Evolutionary conservation across 2,329 filamentous ascomycete genomes (phyloP).

Genomic region (Sporothrix dimorphospora): DNA sequence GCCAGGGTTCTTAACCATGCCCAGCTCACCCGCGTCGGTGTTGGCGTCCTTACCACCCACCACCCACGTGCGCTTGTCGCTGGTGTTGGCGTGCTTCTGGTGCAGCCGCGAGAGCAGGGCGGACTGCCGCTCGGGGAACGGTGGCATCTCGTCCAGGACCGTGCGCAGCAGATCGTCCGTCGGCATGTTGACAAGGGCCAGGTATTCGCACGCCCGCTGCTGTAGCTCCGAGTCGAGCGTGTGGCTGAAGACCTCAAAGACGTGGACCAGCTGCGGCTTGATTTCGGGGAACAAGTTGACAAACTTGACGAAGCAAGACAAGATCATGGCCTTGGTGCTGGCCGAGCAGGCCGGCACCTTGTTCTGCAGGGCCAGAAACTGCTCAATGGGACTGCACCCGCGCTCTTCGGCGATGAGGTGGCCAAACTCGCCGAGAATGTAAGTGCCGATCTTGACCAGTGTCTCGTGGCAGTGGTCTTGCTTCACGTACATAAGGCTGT

Average conservation of each 20-base stretch:
- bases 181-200: slow-evolving; percentile 80
- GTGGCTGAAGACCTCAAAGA: slow-evolving; percentile 91
- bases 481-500: slow-evolving; percentile 89
- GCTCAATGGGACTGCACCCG: slow-evolving; percentile 94
- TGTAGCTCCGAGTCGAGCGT: slow-evolving; percentile 94
- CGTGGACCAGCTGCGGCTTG: slow-evolving; percentile 87
- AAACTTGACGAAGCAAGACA: slow-evolving; percentile 96
- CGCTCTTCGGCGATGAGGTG: slow-evolving; percentile 92
- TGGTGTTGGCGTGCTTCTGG: slow-evolving; percentile 89
- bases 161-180: slow-evolving; percentile 91
- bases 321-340: slow-evolving; percentile 86
- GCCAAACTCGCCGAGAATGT: slow-evolving; percentile 94
- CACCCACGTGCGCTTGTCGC: slow-evolving; percentile 95
- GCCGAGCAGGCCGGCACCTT: slow-evolving; percentile 90
- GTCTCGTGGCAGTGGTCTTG: slow-evolving; percentile 95
- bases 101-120: slow-evolving; percentile 89
- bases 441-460: slow-evolving; percentile 94
- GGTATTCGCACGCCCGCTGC: slow-evolving; percentile 93
- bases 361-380: slow-evolving; percentile 87
- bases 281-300: slow-evolving; percentile 99
- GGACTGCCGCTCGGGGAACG: slow-evolving; percentile 92
- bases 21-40: slow-evolving; percentile 75
- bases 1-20: slow-evolving; percentile 76
- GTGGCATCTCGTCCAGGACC: slow-evolving; percentile 97
- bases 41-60: slow-evolving; percentile 97